Evolutionary conservation across 805 yeast species (phyloP), one percentile per base, ranked within the genome.

Genomic region (Saccharomyces paradoxus): DNA sequence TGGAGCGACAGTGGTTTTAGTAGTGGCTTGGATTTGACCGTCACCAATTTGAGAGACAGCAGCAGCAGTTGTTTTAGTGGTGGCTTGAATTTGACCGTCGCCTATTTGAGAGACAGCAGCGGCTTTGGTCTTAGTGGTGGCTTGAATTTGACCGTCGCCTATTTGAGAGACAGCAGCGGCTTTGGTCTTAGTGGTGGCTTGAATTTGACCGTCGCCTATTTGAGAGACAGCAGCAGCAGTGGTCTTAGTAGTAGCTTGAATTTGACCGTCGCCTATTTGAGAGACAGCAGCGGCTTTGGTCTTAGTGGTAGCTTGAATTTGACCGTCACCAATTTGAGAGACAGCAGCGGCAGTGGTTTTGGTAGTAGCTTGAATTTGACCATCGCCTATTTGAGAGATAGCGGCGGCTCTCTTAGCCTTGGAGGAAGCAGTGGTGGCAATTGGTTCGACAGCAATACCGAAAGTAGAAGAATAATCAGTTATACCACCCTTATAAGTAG

Each of bases 111-210:
- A 57, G 29, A 53, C 64, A 57, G 59, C 71, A 60, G 80, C 83
- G 61, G 76, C 77, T 6, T 4, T n/a, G 7, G 44, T 37, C 8
- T 37, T 37, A 56, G 74, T 69, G 55, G 65, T 48, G 22, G 67
- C 53, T 69, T 81, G 84, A 64, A 80, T 72, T 70, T 81, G 84
- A 63, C 84, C 84, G 61, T 81, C 85, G 59, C 77, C 76, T 55
- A 81, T 80, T 70, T 80, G 84, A 55, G 80, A 71, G 50, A 81
- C 71, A 51, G 72, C 77, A 17, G 67, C 55, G 50, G 73, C 72
- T 67, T 63, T 31, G 71, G 67, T 48, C 62, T 60, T 49, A 12
- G 58, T 49, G 51, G 60, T 52, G 46, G 63, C 63, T 59, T 58
- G 62, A 50, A 59, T 52, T 59, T 60, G 56, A 50, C 64, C 58